phyloP scores from a whole-genome alignment of 768 basidiomycete species.

The Hortiboletus campestris region DNA sequence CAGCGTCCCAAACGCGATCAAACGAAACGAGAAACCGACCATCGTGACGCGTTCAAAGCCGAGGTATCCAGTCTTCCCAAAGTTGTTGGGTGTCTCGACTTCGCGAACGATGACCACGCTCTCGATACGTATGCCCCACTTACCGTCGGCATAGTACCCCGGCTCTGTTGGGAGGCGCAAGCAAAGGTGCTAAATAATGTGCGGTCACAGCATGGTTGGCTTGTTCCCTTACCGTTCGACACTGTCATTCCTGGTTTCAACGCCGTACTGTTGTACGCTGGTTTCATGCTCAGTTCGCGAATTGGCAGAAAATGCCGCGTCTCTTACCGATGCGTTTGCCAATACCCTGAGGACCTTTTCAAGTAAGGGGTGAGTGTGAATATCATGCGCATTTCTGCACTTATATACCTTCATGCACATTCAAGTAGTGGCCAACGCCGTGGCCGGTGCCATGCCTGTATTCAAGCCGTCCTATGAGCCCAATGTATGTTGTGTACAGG shows the following conservation, averaged over 20 bases:
- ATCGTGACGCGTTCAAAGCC: constrained; percentile 86
- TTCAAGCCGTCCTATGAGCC: constrained; percentile 6
- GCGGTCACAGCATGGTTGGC: neutral
- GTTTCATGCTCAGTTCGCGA: constrained; percentile 1
- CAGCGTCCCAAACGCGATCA: neutral
- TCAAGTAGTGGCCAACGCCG: constrained; percentile 91
- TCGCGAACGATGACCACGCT: constrained; percentile 78
- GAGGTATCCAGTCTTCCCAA: constrained; percentile 80
- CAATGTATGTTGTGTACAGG: neutral
- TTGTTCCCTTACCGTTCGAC: constrained; percentile 59
- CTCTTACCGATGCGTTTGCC: constrained; percentile 40
- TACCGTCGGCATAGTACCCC: constrained; percentile 88
- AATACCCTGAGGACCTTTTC: constrained; percentile 54
- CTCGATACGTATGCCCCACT: constrained; percentile 92
- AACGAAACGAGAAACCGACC: constrained; percentile 44
- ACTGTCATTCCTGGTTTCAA: constrained; percentile 87
- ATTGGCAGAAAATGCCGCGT: neutral
- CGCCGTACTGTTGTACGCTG: constrained; percentile 66
- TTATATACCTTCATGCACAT: constrained; percentile 78
- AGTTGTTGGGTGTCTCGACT: constrained; percentile 70
- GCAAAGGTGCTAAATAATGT: neutral
- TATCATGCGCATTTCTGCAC: no score
- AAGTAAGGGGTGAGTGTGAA: constrained; percentile 4
- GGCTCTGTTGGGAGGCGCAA: constrained; percentile 52
- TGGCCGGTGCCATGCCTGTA: constrained; percentile 88